Conservation (phyloP, 208 protist genomes). For the Tritrichomonas musculus region DNA sequence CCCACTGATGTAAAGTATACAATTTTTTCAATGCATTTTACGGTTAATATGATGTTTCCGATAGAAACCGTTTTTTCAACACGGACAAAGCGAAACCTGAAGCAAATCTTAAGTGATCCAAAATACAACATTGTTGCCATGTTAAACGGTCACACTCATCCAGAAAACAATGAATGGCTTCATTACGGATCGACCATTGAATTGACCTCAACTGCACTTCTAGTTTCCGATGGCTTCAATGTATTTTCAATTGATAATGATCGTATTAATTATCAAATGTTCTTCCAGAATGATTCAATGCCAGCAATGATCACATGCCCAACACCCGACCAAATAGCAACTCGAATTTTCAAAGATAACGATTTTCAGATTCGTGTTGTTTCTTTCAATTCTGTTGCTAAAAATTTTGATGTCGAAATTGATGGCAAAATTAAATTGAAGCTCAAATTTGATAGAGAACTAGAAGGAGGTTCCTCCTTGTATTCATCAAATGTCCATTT, state of each 20-base stretch:
- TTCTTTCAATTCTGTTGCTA: neutral
- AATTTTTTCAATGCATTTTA: neutral
- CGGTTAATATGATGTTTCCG: neutral
- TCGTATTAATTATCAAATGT: neutral
- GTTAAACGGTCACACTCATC: neutral
- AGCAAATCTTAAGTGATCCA: neutral
- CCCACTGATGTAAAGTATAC: neutral
- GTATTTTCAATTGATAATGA: neutral
- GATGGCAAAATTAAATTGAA: neutral
- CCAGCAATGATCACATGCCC: neutral
- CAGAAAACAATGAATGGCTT: neutral
- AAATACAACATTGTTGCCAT: neutral
- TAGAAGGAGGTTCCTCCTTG: neutral
- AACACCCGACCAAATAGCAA: neutral
- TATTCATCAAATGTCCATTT: neutral
- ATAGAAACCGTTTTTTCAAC: neutral
- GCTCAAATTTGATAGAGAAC: neutral
- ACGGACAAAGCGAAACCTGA: neutral
- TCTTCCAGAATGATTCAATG: neutral
- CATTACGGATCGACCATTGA: neutral
- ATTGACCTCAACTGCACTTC: neutral
- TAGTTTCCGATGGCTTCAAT: neutral
- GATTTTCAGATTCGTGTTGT: neutral
- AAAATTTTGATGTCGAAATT: neutral
- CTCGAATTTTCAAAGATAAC: neutral